Percentiles rank a stretch among this genome's conserved stretches.
Conservation (phyloP, 2,329 filamentous ascomycete genomes). For the Pseudofabraea citricarpa region DNA sequence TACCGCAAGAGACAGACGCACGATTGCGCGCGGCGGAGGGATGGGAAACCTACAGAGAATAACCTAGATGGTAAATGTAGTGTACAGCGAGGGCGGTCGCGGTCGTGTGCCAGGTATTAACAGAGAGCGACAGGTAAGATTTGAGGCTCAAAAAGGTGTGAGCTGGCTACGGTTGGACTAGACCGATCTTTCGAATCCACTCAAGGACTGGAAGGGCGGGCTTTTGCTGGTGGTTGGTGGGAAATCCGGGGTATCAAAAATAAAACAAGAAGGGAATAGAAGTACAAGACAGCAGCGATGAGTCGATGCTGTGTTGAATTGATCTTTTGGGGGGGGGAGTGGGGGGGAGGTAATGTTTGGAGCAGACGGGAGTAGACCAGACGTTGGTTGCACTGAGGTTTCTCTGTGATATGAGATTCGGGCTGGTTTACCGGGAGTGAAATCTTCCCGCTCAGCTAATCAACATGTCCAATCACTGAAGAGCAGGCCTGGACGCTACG, state of each 20-base stretch:
- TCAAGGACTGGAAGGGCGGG: not conserved
- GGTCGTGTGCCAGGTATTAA: conserved; percentile 8
- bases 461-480: too few relatives aligned
- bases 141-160: conserved; percentile 15
- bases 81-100: conserved; percentile 13
- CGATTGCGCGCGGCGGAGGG: conserved; percentile 7
- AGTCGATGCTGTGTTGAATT: conserved; percentile 15
- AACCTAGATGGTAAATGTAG: conserved; percentile 11
- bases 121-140: conserved; percentile 2
- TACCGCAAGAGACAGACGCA: not conserved
- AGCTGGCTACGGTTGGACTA: conserved; percentile 8
- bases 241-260: conserved; percentile 23
- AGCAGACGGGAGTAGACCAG: too few relatives aligned
- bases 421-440: conserved; percentile 2
- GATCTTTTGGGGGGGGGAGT: not conserved
- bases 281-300: conserved; percentile 11
- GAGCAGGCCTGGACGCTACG: too few relatives aligned
- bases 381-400: not conserved
- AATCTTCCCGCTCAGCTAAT: not conserved
- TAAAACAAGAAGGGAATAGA: conserved; percentile 21
- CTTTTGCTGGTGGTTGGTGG: too few relatives aligned
- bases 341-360: too few relatives aligned
- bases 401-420: conserved; percentile 2
- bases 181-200: too few relatives aligned
- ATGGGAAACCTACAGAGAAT: conserved; percentile 13